Evolutionary conservation across 2,329 filamentous ascomycete species (phyloP).

Genomic region (Myriosclerotinia duriaeana): DNA sequence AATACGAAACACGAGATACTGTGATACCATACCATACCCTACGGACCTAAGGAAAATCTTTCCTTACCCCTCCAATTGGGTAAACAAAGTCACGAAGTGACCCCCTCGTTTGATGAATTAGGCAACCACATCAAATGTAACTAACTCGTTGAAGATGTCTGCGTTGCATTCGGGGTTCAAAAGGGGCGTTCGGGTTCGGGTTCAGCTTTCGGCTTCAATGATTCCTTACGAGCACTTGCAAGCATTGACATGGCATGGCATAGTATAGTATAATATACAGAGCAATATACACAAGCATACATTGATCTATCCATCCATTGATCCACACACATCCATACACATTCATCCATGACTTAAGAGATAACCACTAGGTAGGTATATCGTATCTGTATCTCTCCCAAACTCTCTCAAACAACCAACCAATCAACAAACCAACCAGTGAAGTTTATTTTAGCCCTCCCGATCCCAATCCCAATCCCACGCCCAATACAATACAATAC

Average conservation of each 20-base stretch:
- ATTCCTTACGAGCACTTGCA: background rate
- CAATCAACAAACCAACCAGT: background rate
- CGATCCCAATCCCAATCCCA: too few relatives aligned
- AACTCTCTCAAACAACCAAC: too few relatives aligned
- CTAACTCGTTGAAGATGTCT: background rate
- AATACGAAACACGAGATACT: conserved; percentile 2
- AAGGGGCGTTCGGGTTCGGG: background rate
- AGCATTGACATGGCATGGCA: background rate
- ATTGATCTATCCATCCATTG: background rate
- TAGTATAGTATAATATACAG: background rate
- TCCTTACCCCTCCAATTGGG: background rate
- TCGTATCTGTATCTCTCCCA: too few relatives aligned
- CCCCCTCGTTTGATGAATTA: conserved; percentile 2
- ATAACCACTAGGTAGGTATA: too few relatives aligned
- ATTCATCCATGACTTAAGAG: too few relatives aligned
- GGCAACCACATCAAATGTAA: conserved; percentile 1
- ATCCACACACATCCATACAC: background rate
- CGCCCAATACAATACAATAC: too few relatives aligned
- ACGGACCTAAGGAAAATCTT: background rate
- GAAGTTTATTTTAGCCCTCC: too few relatives aligned
- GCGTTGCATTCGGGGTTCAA: conserved; percentile 12
- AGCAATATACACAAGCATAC: background rate
- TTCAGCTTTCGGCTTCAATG: background rate
- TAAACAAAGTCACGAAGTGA: conserved; percentile 14
- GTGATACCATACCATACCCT: background rate